These are phyloP conservation scores for Geotrichum europaeum DNA, from an alignment of 1,139 yeast genomes.

Conservation along the genomic window DNA sequence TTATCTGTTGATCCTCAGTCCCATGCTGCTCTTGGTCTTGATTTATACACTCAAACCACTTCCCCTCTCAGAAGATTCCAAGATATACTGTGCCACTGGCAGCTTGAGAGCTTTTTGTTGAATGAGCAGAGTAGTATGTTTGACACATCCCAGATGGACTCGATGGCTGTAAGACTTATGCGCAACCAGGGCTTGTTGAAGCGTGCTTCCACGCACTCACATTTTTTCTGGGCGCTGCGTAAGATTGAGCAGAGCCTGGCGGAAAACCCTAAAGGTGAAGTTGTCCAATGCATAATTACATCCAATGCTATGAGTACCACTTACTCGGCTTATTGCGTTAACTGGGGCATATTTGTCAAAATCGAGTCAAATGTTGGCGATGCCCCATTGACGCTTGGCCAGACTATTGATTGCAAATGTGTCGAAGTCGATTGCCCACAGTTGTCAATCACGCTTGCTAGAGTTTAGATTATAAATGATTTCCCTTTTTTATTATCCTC, in stretches of 20 bases:
- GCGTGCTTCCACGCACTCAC: conserved; percentile 12
- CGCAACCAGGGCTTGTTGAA: conserved; percentile 14
- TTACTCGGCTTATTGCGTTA: conserved; percentile 17
- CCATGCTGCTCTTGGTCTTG: conserved; percentile 64
- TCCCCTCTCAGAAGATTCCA: conserved; percentile 84
- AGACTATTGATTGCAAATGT: conserved; percentile 6
- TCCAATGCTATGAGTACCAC: conserved; percentile 1
- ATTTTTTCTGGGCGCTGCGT: conserved; percentile 13
- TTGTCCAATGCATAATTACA: conserved; percentile 11
- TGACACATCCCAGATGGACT: conserved; percentile 12
- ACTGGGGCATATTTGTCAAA: conserved; percentile 19
- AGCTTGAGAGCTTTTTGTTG: conserved; percentile 43
- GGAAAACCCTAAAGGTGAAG: background rate
- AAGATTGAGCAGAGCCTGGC: conserved; percentile 6
- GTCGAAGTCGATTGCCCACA: conserved; percentile 4
- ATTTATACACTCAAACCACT: conserved; percentile 66
- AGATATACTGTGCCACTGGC: conserved; percentile 81
- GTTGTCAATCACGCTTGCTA: conserved; percentile 1
- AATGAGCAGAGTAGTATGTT: conserved; percentile 9
- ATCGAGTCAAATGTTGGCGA: conserved; percentile 10
- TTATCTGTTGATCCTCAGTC: conserved; percentile 38
- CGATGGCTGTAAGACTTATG: conserved; percentile 13
- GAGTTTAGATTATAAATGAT: background rate
- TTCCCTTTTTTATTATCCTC: background rate
- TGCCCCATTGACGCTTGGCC: conserved; percentile 9